Evolutionary conservation across 345 rosid genomes (phyloP).

Genomic region (Kernera saxatilis): DNA sequence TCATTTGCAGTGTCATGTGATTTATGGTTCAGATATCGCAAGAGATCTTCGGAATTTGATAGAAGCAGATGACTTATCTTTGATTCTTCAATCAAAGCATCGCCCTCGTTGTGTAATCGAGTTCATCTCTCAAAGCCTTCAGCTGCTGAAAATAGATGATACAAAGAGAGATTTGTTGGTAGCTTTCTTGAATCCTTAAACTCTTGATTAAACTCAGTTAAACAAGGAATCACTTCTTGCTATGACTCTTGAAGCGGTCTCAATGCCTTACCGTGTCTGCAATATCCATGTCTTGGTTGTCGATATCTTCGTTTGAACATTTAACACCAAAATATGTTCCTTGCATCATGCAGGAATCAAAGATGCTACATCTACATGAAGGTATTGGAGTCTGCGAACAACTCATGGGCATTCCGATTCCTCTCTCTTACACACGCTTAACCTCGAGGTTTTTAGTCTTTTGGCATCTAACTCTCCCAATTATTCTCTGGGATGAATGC

Average conservation of each 20-base stretch:
- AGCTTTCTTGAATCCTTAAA: slow-evolving; percentile 9
- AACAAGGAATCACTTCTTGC: neutral
- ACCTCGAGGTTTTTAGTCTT: slow-evolving; percentile 92
- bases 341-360: slow-evolving; percentile 50
- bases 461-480: slow-evolving; percentile 89
- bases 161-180: slow-evolving; percentile 62
- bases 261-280: neutral
- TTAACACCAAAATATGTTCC: neutral
- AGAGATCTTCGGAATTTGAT: slow-evolving; percentile 58
- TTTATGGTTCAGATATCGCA: slow-evolving; percentile 61
- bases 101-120: slow-evolving; percentile 81
- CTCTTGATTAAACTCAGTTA: neutral
- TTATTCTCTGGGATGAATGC: slow-evolving; percentile 96
- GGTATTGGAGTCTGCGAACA: slow-evolving; percentile 86
- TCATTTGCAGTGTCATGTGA: slow-evolving; percentile 68
- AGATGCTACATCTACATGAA: slow-evolving; percentile 66
- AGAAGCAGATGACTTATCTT: slow-evolving; percentile 68
- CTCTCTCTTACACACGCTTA: slow-evolving; percentile 86
- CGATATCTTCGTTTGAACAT: neutral
- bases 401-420: slow-evolving; percentile 78
- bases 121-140: slow-evolving; percentile 72
- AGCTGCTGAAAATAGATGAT: slow-evolving; percentile 53
- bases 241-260: neutral
- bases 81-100: slow-evolving; percentile 66
- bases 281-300: neutral